Base-by-base conservation (phyloP, 1,139 yeast genomes). In the Taiozyma sp. region DNA sequence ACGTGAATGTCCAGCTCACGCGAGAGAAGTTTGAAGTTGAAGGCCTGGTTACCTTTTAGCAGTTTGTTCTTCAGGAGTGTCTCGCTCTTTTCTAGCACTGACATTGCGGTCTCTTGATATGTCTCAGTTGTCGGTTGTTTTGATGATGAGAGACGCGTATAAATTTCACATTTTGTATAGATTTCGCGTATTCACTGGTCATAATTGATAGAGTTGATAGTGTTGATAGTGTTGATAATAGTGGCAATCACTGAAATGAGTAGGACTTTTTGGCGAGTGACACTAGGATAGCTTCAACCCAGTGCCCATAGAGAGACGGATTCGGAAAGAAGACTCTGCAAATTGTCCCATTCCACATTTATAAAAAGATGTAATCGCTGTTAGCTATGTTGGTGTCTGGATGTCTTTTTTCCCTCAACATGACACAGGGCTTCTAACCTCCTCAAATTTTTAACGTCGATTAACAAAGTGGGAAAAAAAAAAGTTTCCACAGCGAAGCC, bases 21-120 rank as follows among this genome's bases (percentile, higher is more conserved):
- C 10, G 67, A 58, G 3, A 66, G 57, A 1, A 60, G 50, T 43
- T 66, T 60, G 50, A 63, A 65, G 5, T 61, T 64, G 47, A 57
- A 59, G 48, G 58, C 34, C 5, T 39, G 29, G 43, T 56, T 56
- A 7, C 57, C 55, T 34, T 55, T 54, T 16, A 55, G 47, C 1
- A 63, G 47, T 0, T 48, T 45, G 3, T 52, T 43, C 23, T 47
- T 54, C 43, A 60, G 49, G 3, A 52, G 34, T 1, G 44, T 45
- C 1, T 36, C 34, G 0, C 58, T 45, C 9, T 45, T 48, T 8
- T 54, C 58, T 16, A 56, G 8, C 7, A 56, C 44, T 5, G 47
- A 28, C 57, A 36, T 36, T 36, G 40, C 8, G 19, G 40, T 8
- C 16, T 16, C 14, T 36, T 30, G 7, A 13, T 30, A 12, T 7